Base-by-base conservation (phyloP, 1,284 basidiomycete genomes). In the Sanguinoderma infundibulare region DNA sequence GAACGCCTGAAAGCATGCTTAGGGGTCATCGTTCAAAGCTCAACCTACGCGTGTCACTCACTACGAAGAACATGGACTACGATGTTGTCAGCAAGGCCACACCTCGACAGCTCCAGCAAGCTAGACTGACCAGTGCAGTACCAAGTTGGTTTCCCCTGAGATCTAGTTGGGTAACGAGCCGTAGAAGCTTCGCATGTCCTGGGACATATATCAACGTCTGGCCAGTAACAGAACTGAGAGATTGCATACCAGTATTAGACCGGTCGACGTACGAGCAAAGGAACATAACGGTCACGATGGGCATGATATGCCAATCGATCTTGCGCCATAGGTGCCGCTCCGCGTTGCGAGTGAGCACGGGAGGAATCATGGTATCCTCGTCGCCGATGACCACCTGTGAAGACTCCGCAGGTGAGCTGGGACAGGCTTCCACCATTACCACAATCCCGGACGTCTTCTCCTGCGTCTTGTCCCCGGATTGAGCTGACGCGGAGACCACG, bases 61-160 rank as follows among this genome's bases (percentile, higher is more conserved):
- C 87, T 38, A 90, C 80, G 70, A 89, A 89, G 70, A 82, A 89
- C 82, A 87, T 84, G 0, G 87, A 89, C 87, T 89, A 26, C 38
- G 7, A 3, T 30, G 44, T 20, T n/a, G n/a, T n/a, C 26, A 55
- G 28, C 14, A n/a, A 39, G 20, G 6, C 7, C 32, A 5, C 2
- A 22, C 17, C 20, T 5, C 14, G 6, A 6, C 30, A 17, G 3
- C 5, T 17, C 15, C 1, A 15, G 28, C 20, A 20, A 35, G n/a
- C n/a, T n/a, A 67, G 67, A 67, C 74, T 5, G 30, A 89, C 87
- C 68, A 90, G 70, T 0, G 86, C 86, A 34, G 89, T 83, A 66
- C 89, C 90, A 65, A 85, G 90, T 65, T 79, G 75, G 65, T 87
- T 80, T 8, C 86, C 85, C 0, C 75, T 81, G 28, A 90, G 74